Evolutionary conservation across 1,284 basidiomycete species (phyloP), one percentile per base, ranked within the genome.

Genomic region (Takashimella koratensis): DNA sequence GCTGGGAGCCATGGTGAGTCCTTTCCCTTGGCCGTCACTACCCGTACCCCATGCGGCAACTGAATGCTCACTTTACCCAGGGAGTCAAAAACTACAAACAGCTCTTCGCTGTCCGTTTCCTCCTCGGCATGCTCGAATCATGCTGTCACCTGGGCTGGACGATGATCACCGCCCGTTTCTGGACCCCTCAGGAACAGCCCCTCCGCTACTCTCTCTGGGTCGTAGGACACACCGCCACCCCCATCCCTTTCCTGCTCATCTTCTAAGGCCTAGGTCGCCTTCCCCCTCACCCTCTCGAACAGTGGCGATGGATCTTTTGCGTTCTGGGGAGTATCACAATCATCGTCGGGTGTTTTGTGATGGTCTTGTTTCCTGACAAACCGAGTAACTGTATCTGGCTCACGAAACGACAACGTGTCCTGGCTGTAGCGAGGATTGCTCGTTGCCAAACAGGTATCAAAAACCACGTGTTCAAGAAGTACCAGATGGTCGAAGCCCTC

Each of bases 291-390:
- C 48, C 48, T 40, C 40, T 49, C 39, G 26, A 26, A 6, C 36
- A 21, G 10, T 42, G 48, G 39, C 39, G 30, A 8, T 36, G 30
- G 30, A 36, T 36, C 30, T 36, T 36, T 16, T 46, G 51, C 46
- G 53, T 63, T 21, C 54, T 57, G 41, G 62, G 62, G 13, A 44
- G 60, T 12, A 56, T 55, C 3, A 64, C 64, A 1, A 54, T 59
- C 22, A 25, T 53, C 4, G 52, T 66, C 10, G 53, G 53, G 5
- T 22, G 30, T 10, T 13, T 56, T 23, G 39, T 62, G 24, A 50
- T 60, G 50, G 25, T 60, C 20, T 49, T 57, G 48, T 56, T 66
- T 8, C 60, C 62, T 8, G 48, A 60, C 46, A 48, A 51, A 20
- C 58, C 61, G 2, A 19, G 50, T 27, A 51, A 47, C 49, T 47